These are phyloP conservation scores for Umbelopsis sp. DNA, from an alignment of 371 early-diverging fungal species.

Conservation along the genomic window DNA sequence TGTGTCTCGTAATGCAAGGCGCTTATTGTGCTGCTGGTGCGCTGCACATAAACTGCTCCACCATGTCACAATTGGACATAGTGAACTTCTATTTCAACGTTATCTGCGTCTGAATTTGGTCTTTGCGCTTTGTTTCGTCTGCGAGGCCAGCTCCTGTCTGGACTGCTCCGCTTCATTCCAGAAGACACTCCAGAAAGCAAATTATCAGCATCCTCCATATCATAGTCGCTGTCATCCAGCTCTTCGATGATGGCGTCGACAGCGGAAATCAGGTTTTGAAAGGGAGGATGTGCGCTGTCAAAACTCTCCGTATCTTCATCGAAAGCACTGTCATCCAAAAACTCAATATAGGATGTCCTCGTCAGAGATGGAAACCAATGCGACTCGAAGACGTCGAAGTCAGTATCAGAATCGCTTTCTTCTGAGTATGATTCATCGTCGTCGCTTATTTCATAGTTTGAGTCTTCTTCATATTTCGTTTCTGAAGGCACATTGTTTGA, in stretches of 20 bases:
- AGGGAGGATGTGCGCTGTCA: background rate
- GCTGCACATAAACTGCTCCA: background rate
- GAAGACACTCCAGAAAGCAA: background rate
- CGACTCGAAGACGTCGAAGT: background rate
- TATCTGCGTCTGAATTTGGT: background rate
- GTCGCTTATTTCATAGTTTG: conserved; percentile 9
- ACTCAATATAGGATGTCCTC: background rate
- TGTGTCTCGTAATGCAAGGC: no score
- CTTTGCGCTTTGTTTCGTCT: background rate
- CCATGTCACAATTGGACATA: background rate
- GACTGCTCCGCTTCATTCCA: background rate
- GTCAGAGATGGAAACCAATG: conserved; percentile 9
- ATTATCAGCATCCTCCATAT: background rate
- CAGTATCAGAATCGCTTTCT: background rate
- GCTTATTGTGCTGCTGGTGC: no score
- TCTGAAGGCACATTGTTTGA: background rate
- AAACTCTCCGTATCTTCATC: background rate
- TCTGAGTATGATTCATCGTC: background rate
- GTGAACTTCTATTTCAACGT: conserved; percentile 3
- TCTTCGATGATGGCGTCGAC: conserved; percentile 8
- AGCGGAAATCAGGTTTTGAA: background rate
- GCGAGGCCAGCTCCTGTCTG: background rate
- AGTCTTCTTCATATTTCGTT: background rate
- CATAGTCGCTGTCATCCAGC: conserved; percentile 4
- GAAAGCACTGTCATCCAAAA: background rate